Base-by-base conservation (phyloP, 352 stramenopile species). In the Phytopythium cucurbitacearum region DNA sequence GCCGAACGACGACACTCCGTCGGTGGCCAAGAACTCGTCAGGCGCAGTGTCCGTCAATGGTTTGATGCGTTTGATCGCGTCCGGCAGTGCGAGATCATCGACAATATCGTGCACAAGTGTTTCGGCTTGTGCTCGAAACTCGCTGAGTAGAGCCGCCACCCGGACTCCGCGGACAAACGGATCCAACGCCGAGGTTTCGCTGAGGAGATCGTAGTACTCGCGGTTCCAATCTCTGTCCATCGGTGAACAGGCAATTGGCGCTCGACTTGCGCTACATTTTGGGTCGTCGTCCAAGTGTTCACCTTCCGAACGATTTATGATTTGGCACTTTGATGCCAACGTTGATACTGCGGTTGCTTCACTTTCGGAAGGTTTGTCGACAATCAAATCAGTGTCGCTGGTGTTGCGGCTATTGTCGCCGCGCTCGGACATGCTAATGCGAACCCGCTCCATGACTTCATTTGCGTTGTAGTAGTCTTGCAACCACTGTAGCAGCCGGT, bases 91-190 rank as follows among this genome's bases (percentile, higher is more conserved):
- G 10, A 82, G 65, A 16, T 76, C 73, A 2, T 67, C 32, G 5
- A 87, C 39, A 33, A 87, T 68, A 21, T 67, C 40, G 34, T 60
- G 37, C 9, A 76, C 46, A 3, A 67, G 7, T 7, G 38, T 6
- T 42, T 87, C 71, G 3, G 68, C 69, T 40, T 60, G 47, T n/a
- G 67, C 51, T 9, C 62, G 66, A 64, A 87, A 87, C 1, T 63
- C 58, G 4, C 53, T 53, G 9, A 84, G 38, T 5, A 85, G 54
- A 0, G 39, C 3, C 8, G 73, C 67, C 28, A 67, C 56, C n/a
- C 62, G 38, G 7, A 71, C 48, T 7, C 71, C 68, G 4, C 47
- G 15, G 6, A 50, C 35, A 12, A 74, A 59, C 0, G 38, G 15
- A 49, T 67, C 53, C 10, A 16, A 28, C 21, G 21, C 32, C 0